Percentiles rank a stretch among this genome's conserved stretches.
phyloP scores from a whole-genome alignment of 2,329 filamentous ascomycete genomes.

The Zymoseptoria pseudotritici region DNA sequence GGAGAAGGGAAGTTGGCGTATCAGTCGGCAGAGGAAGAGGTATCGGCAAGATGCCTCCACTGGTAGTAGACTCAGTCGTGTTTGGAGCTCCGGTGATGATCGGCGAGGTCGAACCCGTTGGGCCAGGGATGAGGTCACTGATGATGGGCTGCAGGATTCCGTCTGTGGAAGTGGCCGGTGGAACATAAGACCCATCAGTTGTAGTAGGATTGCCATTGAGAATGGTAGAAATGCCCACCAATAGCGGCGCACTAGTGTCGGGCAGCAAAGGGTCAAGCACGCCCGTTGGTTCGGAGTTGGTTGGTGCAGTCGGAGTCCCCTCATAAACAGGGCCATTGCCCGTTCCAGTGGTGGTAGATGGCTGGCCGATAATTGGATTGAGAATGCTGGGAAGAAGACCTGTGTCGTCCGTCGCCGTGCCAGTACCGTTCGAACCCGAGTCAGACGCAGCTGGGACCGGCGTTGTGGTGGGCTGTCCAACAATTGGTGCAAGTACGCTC shows the following conservation, averaged over 20 bases:
- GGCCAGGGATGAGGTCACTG: neutral
- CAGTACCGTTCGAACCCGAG: neutral
- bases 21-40: neutral
- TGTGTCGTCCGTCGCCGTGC: neutral
- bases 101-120: neutral
- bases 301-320: neutral
- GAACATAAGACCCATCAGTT: neutral
- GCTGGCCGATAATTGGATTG: neutral
- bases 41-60: neutral
- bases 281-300: neutral
- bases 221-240: constrained; percentile 29
- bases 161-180: neutral
- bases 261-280: neutral
- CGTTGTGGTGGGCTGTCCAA: neutral
- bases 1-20: neutral
- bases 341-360: neutral
- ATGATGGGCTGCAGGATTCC: neutral
- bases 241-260: constrained; percentile 20
- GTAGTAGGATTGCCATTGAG: constrained; percentile 12
- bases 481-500: neutral
- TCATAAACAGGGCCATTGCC: neutral
- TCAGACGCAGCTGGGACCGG: neutral
- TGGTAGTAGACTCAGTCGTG: constrained; percentile 2
- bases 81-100: neutral
- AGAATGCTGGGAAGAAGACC: neutral